phyloP scores from a whole-genome alignment of 2,329 filamentous ascomycete species.

The Sporothrix phasma region DNA sequence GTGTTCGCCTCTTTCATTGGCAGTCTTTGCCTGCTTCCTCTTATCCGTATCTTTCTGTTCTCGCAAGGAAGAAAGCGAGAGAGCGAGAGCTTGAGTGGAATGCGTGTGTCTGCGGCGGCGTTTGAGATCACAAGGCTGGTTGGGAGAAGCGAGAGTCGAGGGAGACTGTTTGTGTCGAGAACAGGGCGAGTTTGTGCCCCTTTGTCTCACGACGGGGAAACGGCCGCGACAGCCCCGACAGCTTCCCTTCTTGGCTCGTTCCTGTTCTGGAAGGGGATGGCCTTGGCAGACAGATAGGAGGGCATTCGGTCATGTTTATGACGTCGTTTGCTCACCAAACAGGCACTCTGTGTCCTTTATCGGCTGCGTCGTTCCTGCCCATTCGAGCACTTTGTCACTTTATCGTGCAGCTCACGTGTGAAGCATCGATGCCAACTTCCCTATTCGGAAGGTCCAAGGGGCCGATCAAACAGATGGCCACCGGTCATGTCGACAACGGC shows the following conservation, averaged over 20 bases:
- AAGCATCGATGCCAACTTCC: too few relatives aligned
- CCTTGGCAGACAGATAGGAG: neutral
- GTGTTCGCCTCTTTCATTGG: neutral
- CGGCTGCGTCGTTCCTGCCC: too few relatives aligned
- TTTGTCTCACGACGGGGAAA: neutral
- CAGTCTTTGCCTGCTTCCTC: neutral
- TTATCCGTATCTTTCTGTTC: neutral
- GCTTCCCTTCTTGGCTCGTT: neutral
- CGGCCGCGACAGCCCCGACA: neutral
- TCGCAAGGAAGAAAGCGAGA: neutral
- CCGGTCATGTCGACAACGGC: neutral
- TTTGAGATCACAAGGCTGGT: neutral
- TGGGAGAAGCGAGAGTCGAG: neutral
- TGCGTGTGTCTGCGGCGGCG: too few relatives aligned
- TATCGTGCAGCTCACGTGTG: too few relatives aligned
- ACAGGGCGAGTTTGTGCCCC: neutral
- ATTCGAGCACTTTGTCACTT: too few relatives aligned
- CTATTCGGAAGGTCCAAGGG: neutral
- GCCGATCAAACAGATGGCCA: neutral
- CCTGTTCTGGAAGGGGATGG: neutral
- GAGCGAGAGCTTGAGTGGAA: too few relatives aligned
- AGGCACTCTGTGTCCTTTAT: too few relatives aligned
- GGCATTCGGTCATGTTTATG: neutral
- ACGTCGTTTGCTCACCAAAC: neutral
- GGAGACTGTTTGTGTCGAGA: neutral